Conservation (phyloP, 2,329 filamentous ascomycete genomes). For the Exophiala sideris region DNA sequence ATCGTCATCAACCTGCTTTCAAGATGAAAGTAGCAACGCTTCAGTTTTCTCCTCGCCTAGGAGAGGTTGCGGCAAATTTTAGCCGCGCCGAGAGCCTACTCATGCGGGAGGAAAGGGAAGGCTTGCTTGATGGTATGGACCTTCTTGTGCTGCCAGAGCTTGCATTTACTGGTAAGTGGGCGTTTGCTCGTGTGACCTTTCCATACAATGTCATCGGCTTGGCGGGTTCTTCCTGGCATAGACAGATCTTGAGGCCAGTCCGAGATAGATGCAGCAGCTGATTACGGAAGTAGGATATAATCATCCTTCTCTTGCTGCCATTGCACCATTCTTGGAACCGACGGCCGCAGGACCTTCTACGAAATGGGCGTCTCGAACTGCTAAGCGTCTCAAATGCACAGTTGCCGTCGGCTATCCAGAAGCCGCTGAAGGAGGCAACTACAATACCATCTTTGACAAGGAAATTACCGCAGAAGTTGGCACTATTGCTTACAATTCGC, state of each 20-base stretch:
- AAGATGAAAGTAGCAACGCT: slow-evolving; percentile 48
- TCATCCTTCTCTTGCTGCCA: slow-evolving; percentile 56
- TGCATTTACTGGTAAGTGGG: slow-evolving; percentile 54
- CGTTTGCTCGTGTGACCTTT: too few species aligned
- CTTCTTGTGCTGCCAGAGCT: slow-evolving; percentile 61
- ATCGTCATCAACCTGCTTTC: background rate
- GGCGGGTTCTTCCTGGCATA: background rate
- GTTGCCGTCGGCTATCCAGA: slow-evolving; percentile 66
- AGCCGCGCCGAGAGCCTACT: slow-evolving; percentile 42
- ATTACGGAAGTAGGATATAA: slow-evolving; percentile 53
- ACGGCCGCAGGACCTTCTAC: slow-evolving; percentile 54
- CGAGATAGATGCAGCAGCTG: slow-evolving; percentile 2
- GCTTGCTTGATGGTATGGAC: slow-evolving; percentile 42
- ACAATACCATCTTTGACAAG: slow-evolving; percentile 25
- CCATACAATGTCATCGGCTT: too few species aligned
- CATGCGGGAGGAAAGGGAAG: slow-evolving; percentile 32
- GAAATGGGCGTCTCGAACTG: slow-evolving; percentile 56
- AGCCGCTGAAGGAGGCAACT: slow-evolving; percentile 31
- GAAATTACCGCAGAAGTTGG: slow-evolving; percentile 20
- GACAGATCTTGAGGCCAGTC: background rate
- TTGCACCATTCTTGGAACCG: slow-evolving; percentile 59
- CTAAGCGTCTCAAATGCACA: slow-evolving; percentile 53
- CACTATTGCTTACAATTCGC: slow-evolving; percentile 52
- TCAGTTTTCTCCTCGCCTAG: slow-evolving; percentile 44
- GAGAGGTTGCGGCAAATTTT: slow-evolving; percentile 46